phyloP scores from a whole-genome alignment of 257 asterid genomes.

The Oldenlandia corymbosa region DNA sequence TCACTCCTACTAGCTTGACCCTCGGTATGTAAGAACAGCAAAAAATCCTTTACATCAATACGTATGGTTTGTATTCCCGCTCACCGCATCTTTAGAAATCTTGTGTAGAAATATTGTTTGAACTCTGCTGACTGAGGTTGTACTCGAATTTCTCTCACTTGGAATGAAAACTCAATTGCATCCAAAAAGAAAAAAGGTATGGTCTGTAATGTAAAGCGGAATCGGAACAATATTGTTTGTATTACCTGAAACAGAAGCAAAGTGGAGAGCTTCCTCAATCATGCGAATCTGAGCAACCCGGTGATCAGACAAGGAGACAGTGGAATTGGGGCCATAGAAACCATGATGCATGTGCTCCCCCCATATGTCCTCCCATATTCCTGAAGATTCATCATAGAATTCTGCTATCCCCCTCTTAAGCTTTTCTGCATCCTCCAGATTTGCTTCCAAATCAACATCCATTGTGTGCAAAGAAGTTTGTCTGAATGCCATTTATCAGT shows the following conservation, averaged over 20 bases:
- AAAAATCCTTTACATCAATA: too few relatives aligned
- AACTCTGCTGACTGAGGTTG: too few relatives aligned
- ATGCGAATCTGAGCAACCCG: constrained; percentile 90
- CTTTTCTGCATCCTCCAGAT: constrained; percentile 15
- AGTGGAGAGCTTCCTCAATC: constrained; percentile 80
- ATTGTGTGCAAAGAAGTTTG: background rate
- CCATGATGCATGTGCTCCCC: constrained; percentile 99
- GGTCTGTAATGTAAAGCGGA: too few relatives aligned
- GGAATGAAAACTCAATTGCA: too few relatives aligned
- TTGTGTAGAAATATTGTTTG: too few relatives aligned
- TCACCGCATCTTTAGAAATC: too few relatives aligned
- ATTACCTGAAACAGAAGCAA: constrained; percentile 66
- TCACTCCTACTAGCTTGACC: background rate
- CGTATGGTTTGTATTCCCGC: too few relatives aligned
- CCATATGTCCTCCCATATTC: constrained; percentile 89
- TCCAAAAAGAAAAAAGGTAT: too few relatives aligned
- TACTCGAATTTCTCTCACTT: too few relatives aligned
- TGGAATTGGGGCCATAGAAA: constrained; percentile 49
- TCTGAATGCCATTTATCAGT: background rate
- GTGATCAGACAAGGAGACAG: constrained; percentile 63
- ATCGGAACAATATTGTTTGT: too few relatives aligned
- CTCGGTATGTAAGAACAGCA: too few relatives aligned
- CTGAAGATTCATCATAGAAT: constrained; percentile 83
- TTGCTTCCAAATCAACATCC: constrained; percentile 4
- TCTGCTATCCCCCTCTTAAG: constrained; percentile 89